These are phyloP conservation scores for Hydnum rufescens DNA, from an alignment of 768 basidiomycete species.

Conservation along the genomic window DNA sequence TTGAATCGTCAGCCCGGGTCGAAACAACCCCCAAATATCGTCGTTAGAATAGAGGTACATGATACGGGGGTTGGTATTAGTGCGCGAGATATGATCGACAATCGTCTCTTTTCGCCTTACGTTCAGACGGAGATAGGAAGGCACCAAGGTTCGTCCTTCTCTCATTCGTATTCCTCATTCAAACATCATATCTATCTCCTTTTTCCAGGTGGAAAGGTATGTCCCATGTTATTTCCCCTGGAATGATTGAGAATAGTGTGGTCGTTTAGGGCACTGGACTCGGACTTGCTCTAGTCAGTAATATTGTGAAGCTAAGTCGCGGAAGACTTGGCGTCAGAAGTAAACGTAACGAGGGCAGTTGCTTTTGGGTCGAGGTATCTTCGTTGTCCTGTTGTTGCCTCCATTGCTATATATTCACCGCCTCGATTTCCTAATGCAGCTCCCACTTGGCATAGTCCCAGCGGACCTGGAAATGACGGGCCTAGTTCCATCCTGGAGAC, in stretches of 20 bases:
- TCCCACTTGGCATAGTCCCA: not conserved
- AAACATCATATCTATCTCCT: not conserved
- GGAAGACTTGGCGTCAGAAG: conserved; percentile 32
- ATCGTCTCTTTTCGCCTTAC: conserved; percentile 9
- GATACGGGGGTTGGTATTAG: conserved; percentile 10
- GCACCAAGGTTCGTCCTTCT: conserved; percentile 3
- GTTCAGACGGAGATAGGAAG: conserved; percentile 11
- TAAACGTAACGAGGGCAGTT: conserved; percentile 37
- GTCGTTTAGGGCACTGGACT: conserved; percentile 30
- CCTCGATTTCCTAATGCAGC: too few species aligned
- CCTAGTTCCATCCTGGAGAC: not conserved
- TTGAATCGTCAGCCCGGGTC: too few species aligned
- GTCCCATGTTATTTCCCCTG: not conserved
- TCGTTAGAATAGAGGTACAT: conserved; percentile 10
- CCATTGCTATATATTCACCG: not conserved
- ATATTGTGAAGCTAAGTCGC: conserved; percentile 56
- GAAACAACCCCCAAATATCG: too few species aligned
- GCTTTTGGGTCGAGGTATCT: conserved; percentile 73
- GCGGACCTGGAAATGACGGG: not conserved
- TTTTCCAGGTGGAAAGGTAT: conserved; percentile 27
- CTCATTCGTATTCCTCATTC: not conserved
- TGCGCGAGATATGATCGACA: conserved; percentile 10
- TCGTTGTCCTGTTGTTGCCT: not conserved
- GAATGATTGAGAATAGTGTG: not conserved
- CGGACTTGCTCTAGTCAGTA: conserved; percentile 55